A percentile compares a stretch with the other conserved stretches of the same genome.
phyloP scores from a whole-genome alignment of 2,329 filamentous ascomycete genomes.

The Akanthomyces lecanii region DNA sequence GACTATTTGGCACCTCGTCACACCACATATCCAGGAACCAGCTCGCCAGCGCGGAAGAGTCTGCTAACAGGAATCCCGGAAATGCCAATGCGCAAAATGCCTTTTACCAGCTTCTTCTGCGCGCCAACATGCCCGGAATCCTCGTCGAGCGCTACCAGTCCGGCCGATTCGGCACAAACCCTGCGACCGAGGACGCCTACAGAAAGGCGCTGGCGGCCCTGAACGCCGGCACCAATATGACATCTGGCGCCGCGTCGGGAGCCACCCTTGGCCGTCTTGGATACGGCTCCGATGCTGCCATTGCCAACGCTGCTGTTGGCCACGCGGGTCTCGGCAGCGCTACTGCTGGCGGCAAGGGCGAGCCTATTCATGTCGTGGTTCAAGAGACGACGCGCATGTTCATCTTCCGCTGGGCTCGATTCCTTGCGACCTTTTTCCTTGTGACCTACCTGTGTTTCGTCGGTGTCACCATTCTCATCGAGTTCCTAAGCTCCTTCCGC shows the following conservation, averaged over 20 bases:
- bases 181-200: slow-evolving; percentile 74
- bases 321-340: slow-evolving; percentile 21
- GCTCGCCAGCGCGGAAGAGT: slow-evolving; percentile 81
- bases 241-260: slow-evolving; percentile 23
- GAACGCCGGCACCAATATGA: slow-evolving; percentile 27
- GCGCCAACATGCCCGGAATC: slow-evolving; percentile 90
- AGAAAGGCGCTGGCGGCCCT: slow-evolving; percentile 59
- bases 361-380: slow-evolving; percentile 92
- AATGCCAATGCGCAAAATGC: slow-evolving; percentile 87
- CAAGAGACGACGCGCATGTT: slow-evolving; percentile 78
- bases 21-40: slow-evolving; percentile 57
- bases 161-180: slow-evolving; percentile 76
- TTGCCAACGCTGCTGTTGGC: slow-evolving; percentile 26
- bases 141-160: slow-evolving; percentile 86
- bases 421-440: slow-evolving; percentile 72
- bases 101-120: slow-evolving; percentile 87
- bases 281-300: slow-evolving; percentile 28
- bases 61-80: slow-evolving; percentile 85
- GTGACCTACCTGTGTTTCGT: slow-evolving; percentile 76
- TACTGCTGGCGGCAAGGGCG: slow-evolving; percentile 65
- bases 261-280: slow-evolving; percentile 25
- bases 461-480: slow-evolving; percentile 75
- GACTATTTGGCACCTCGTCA: slow-evolving; percentile 39
- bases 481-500: slow-evolving; percentile 73
- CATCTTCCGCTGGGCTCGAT: slow-evolving; percentile 90